phyloP scores from a whole-genome alignment of 2,329 filamentous ascomycete genomes.

The Stromatinia cepivora region DNA sequence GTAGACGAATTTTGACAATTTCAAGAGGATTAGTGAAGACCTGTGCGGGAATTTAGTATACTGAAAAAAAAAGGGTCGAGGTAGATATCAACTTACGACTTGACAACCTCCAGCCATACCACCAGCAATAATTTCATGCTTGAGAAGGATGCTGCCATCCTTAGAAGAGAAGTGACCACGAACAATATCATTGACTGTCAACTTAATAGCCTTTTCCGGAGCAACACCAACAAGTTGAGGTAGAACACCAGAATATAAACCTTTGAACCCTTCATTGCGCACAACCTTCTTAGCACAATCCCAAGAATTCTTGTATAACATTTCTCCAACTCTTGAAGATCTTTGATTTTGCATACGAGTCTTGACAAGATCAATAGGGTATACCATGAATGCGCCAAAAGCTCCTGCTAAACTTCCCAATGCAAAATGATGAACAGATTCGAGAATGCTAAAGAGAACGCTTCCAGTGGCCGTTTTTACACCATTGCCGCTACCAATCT shows the following conservation, averaged over 20 bases:
- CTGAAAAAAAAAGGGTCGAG: background rate
- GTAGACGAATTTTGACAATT: conserved; percentile 98
- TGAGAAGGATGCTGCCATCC: conserved; percentile 69
- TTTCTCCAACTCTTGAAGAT: conserved; percentile 75
- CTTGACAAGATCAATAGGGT: conserved; percentile 98
- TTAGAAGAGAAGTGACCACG: conserved; percentile 73
- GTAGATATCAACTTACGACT: conserved; percentile 66
- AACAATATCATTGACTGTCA: conserved; percentile 95
- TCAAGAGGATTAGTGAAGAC: conserved; percentile 97
- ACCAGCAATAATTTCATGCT: conserved; percentile 81
- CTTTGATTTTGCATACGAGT: conserved; percentile 98
- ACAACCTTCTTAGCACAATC: conserved; percentile 95
- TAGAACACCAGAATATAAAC: conserved; percentile 90
- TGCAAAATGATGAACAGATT: conserved; percentile 86
- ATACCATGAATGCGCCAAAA: conserved; percentile 99
- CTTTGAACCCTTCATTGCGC: conserved; percentile 84
- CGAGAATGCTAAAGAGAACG: conserved; percentile 64
- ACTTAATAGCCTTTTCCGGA: conserved; percentile 99
- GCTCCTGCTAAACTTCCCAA: conserved; percentile 90
- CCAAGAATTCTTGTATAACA: conserved; percentile 94
- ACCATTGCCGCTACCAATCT: conserved; percentile 41
- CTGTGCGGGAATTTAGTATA: conserved; percentile 46
- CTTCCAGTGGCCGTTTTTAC: conserved; percentile 56
- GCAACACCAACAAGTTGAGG: conserved; percentile 96
- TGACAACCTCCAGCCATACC: conserved; percentile 89